Evolutionary conservation across 2,329 filamentous ascomycete genomes (phyloP).

Genomic region (Myriosclerotinia duriaeana): DNA sequence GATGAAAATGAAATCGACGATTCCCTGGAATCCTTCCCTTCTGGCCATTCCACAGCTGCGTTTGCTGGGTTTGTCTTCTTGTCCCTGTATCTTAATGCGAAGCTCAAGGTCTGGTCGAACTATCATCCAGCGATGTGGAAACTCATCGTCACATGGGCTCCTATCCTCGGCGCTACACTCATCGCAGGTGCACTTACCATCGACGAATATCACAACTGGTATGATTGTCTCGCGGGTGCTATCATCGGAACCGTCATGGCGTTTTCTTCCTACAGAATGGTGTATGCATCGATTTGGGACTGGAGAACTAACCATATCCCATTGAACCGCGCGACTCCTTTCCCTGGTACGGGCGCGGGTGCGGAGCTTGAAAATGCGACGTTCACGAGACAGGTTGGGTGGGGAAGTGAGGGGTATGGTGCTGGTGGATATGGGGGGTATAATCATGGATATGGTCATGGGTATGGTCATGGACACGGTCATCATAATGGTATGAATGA

Average conservation of each 20-base stretch:
- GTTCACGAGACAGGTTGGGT: slow-evolving; percentile 60
- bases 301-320: slow-evolving; percentile 67
- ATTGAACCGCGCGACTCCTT: slow-evolving; percentile 57
- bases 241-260: slow-evolving; percentile 65
- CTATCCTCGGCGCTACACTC: slow-evolving; percentile 64
- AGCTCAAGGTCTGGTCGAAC: slow-evolving; percentile 72
- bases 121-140: slow-evolving; percentile 76
- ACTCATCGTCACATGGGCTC: slow-evolving; percentile 61
- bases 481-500: slow-evolving; percentile 4
- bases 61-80: slow-evolving; percentile 72
- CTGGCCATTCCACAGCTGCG: slow-evolving; percentile 70
- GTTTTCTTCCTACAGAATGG: slow-evolving; percentile 64
- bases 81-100: slow-evolving; percentile 73
- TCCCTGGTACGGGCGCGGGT: slow-evolving; percentile 43
- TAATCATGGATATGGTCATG: not conserved
- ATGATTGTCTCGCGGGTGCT: slow-evolving; percentile 67
- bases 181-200: slow-evolving; percentile 71
- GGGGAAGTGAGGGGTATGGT: slow-evolving; percentile 46
- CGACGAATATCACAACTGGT: slow-evolving; percentile 74
- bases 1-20: slow-evolving; percentile 65
- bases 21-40: slow-evolving; percentile 68
- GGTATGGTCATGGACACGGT: slow-evolving; percentile 9
- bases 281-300: slow-evolving; percentile 67
- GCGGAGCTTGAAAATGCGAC: slow-evolving; percentile 53
- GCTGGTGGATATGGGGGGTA: slow-evolving; percentile 6